These are phyloP conservation scores for Aphanomyces astaci DNA, from an alignment of 352 stramenopile genomes.

Conservation along the genomic window DNA sequence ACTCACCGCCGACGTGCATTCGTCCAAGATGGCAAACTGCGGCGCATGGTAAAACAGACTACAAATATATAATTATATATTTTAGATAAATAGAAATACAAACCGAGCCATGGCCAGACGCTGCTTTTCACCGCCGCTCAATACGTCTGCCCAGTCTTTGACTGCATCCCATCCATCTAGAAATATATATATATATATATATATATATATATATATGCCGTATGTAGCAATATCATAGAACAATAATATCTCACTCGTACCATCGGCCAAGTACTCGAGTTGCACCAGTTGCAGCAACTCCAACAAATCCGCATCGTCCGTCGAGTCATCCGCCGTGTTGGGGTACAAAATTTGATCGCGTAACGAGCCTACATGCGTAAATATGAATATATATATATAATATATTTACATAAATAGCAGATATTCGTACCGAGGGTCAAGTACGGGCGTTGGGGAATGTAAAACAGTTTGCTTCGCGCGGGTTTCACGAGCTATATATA, in stretches of 20 bases:
- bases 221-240: too few relatives aligned
- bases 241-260: too few relatives aligned
- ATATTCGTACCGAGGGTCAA: constrained; percentile 50
- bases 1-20: constrained; percentile 77
- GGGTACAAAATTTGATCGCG: constrained; percentile 88
- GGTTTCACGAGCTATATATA: constrained; percentile 52
- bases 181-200: background rate
- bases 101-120: constrained; percentile 73
- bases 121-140: constrained; percentile 88
- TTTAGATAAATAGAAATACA: background rate
- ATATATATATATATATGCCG: background rate
- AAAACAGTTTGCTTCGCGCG: constrained; percentile 78
- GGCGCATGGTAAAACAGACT: constrained; percentile 85
- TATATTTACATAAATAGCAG: too few relatives aligned
- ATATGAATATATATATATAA: too few relatives aligned
- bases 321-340: constrained; percentile 62
- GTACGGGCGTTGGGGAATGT: constrained; percentile 86
- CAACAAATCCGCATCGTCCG: constrained; percentile 53
- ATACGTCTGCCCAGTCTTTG: constrained; percentile 81
- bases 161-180: constrained; percentile 50
- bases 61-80: background rate
- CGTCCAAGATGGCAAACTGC: constrained; percentile 86
- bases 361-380: constrained; percentile 37
- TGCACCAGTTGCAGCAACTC: constrained; percentile 74
- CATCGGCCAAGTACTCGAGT: constrained; percentile 68